These are phyloP conservation scores for Aspergillus diversus DNA, from an alignment of 495 filamentous ascomycete genomes.

Conservation along the genomic window DNA sequence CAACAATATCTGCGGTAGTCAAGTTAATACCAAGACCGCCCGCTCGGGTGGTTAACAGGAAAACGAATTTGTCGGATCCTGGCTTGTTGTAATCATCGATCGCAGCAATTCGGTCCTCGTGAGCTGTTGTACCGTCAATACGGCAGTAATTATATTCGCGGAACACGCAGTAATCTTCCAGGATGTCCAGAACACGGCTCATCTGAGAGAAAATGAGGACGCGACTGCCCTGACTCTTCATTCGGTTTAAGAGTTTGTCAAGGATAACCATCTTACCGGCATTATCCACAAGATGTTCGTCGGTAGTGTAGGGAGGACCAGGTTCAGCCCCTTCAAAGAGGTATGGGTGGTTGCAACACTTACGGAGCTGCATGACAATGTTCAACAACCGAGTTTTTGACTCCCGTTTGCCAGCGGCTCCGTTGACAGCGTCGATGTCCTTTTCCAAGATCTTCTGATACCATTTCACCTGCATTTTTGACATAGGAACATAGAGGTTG, in stretches of 20 bases:
- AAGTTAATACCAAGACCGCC: conserved; percentile 99
- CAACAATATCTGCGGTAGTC: conserved; percentile 92
- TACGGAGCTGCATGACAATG: conserved; percentile 99
- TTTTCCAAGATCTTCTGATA: conserved; percentile 99
- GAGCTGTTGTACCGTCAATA: conserved; percentile 95
- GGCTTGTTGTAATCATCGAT: conserved; percentile 99
- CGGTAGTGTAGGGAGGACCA: conserved; percentile 95
- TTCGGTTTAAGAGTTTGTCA: conserved; percentile 84
- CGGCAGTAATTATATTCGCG: conserved; percentile 93
- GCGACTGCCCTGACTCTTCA: conserved; percentile 84
- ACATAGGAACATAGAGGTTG: conserved; percentile 97
- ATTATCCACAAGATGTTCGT: conserved; percentile 93
- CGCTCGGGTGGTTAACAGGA: conserved; percentile 94
- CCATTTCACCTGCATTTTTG: conserved; percentile 99
- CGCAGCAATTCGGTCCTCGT: conserved; percentile 95
- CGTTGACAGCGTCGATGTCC: conserved; percentile 98
- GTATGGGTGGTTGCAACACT: conserved; percentile 99
- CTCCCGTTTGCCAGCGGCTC: conserved; percentile 92
- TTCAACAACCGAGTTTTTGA: conserved; percentile 99
- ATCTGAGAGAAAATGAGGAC: conserved; percentile 99
- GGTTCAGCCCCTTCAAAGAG: conserved; percentile 98
- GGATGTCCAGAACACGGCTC: conserved; percentile 94
- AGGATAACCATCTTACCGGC: conserved; percentile 97
- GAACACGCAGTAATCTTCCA: conserved; percentile 98
- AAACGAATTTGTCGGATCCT: conserved; percentile 94